These are phyloP conservation scores for Diaporthe vexans DNA, from an alignment of 2,329 filamentous ascomycete genomes.

Conservation along the genomic window DNA sequence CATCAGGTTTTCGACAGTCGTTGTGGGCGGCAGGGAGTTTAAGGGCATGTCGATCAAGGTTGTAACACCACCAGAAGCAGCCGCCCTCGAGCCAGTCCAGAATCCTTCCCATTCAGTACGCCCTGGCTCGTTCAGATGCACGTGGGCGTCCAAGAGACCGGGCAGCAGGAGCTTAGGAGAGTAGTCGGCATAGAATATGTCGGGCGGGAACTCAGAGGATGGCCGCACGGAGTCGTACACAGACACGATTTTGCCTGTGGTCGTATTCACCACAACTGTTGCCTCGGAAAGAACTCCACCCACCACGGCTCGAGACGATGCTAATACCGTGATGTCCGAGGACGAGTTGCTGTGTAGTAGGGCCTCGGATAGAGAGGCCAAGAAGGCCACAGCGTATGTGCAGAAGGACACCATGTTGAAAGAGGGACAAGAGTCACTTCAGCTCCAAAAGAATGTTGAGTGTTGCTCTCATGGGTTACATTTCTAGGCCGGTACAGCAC, in stretches of 20 bases:
- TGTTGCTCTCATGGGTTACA: neutral
- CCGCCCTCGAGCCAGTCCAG: slow-evolving; percentile 92
- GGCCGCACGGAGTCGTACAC: slow-evolving; percentile 82
- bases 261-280: slow-evolving; percentile 83
- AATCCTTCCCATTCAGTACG: slow-evolving; percentile 99
- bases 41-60: slow-evolving; percentile 98
- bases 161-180: slow-evolving; percentile 88
- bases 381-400: neutral
- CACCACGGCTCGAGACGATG: slow-evolving; percentile 1
- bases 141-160: slow-evolving; percentile 96
- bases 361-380: neutral
- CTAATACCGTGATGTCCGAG: neutral
- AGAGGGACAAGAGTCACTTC: neutral
- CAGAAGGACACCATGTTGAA: neutral
- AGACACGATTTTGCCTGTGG: slow-evolving; percentile 86
- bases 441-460: neutral
- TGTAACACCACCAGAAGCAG: slow-evolving; percentile 95
- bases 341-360: neutral
- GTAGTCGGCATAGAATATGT: slow-evolving; percentile 84
- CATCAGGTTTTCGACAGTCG: slow-evolving; percentile 85
- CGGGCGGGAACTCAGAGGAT: slow-evolving; percentile 76
- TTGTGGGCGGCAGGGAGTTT: slow-evolving; percentile 97
- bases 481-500: neutral
- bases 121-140: slow-evolving; percentile 98
- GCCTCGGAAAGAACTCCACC: slow-evolving; percentile 75